A percentile compares a stretch with the other conserved stretches of the same genome.
Evolutionary conservation across 495 filamentous ascomycete genomes (phyloP).

Genomic region (Talaromyces stipitatus): DNA sequence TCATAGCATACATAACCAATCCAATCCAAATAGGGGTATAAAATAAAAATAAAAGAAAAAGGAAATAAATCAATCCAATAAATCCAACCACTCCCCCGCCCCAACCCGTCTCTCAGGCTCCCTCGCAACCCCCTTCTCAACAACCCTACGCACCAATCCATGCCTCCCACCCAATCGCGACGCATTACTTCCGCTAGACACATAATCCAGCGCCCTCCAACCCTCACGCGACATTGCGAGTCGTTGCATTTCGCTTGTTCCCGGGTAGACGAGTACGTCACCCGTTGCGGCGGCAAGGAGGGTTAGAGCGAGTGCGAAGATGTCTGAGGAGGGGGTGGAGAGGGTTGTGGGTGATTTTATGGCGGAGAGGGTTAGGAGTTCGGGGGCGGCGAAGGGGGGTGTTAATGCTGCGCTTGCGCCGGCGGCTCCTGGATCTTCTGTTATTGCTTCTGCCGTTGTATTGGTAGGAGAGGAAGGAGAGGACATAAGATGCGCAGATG

Average conservation of each 20-base stretch:
- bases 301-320: constrained; percentile 51
- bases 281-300: constrained; percentile 49
- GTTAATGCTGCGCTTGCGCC: constrained; percentile 42
- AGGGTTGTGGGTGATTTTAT: constrained; percentile 19
- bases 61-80: not conserved
- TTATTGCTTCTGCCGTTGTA: not conserved
- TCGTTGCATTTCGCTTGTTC: constrained; percentile 33
- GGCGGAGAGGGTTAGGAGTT: constrained; percentile 36
- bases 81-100: constrained; percentile 28
- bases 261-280: constrained; percentile 42
- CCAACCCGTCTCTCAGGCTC: constrained; percentile 28
- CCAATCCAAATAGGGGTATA: not conserved
- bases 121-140: constrained; percentile 35
- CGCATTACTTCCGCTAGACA: constrained; percentile 30
- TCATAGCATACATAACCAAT: not conserved
- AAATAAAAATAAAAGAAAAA: not conserved
- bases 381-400: constrained; percentile 51
- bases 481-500: constrained; percentile 40
- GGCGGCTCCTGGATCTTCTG: constrained; percentile 5
- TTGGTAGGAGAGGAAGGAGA: not conserved
- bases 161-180: constrained; percentile 28
- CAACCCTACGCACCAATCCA: constrained; percentile 35
- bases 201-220: constrained; percentile 38
- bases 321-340: constrained; percentile 35
- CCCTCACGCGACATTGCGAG: constrained; percentile 43